A percentile compares a stretch with the other conserved stretches of the same genome.
These are phyloP conservation scores for Mollisia scopiformis DNA, from an alignment of 2,329 filamentous ascomycete genomes.

Conservation along the genomic window DNA sequence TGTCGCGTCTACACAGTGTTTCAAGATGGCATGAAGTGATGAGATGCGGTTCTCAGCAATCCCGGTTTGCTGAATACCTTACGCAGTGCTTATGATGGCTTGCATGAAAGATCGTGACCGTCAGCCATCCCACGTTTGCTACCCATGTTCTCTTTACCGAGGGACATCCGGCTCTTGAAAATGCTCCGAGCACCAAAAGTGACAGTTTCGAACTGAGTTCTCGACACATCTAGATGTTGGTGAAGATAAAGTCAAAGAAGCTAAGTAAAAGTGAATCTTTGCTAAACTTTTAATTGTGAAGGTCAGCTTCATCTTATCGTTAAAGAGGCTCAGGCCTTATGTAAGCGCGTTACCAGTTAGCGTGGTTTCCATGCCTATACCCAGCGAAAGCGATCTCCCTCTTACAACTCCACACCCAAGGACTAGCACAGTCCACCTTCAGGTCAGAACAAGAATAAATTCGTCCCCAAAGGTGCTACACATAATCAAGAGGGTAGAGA, in stretches of 20 bases:
- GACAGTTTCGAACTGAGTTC: background rate
- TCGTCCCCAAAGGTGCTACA: constrained; percentile 14
- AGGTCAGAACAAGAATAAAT: constrained; percentile 18
- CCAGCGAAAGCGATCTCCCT: constrained; percentile 26
- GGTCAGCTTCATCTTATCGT: background rate
- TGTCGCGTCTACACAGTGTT: background rate
- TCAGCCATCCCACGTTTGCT: background rate
- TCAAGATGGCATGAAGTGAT: too few species aligned
- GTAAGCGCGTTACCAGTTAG: constrained; percentile 26
- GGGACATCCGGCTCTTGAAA: background rate
- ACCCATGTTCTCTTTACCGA: background rate
- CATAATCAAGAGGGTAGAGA: constrained; percentile 14
- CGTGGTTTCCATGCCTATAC: constrained; percentile 22
- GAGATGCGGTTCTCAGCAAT: too few species aligned
- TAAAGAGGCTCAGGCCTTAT: constrained; percentile 13
- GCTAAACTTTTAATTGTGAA: background rate
- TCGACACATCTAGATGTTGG: too few species aligned
- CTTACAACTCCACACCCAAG: constrained; percentile 31
- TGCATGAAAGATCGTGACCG: background rate
- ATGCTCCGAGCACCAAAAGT: background rate
- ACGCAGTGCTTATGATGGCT: too few species aligned
- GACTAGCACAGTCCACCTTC: constrained; percentile 14
- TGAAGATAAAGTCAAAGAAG: background rate
- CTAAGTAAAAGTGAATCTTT: too few species aligned
- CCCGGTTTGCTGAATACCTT: too few species aligned